These are phyloP conservation scores for Backusella morwellensis DNA, from an alignment of 192 early-diverging fungal genomes.

Conservation along the genomic window DNA sequence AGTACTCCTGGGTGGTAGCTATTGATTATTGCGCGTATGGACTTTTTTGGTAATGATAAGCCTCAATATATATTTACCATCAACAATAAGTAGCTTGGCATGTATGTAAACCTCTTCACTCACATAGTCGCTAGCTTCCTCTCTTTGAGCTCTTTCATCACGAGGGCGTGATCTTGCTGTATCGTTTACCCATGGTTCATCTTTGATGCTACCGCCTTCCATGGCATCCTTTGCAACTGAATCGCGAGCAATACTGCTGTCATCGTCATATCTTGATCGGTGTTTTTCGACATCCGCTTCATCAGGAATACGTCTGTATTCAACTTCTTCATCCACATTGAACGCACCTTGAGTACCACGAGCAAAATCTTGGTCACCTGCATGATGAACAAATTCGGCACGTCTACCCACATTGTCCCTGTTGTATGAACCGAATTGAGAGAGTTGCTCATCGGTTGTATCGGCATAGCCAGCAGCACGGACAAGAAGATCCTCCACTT, in stretches of 20 bases:
- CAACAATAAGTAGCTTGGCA: conserved; percentile 85
- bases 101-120: conserved; percentile 89
- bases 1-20: not conserved
- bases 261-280: not conserved
- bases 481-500: conserved; percentile 22
- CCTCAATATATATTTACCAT: conserved; percentile 42
- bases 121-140: conserved; percentile 48
- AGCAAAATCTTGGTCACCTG: conserved; percentile 29
- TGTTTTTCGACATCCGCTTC: conserved; percentile 6
- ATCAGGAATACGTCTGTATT: conserved; percentile 25
- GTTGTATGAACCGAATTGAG: not conserved
- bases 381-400: conserved; percentile 17
- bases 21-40: no score
- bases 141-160: conserved; percentile 4
- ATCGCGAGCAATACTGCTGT: not conserved
- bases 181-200: conserved; percentile 30
- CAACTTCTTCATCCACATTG: conserved; percentile 21
- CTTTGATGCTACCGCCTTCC: conserved; percentile 22
- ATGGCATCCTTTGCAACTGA: conserved; percentile 28
- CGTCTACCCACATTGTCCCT: not conserved
- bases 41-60: not conserved
- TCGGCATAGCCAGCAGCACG: conserved; percentile 18
- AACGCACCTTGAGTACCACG: conserved; percentile 16
- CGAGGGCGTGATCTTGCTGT: not conserved
- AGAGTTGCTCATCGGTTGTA: conserved; percentile 6